These are phyloP conservation scores for Calonectria pseudoreteaudii DNA, from an alignment of 2,329 filamentous ascomycete species.

Conservation along the genomic window DNA sequence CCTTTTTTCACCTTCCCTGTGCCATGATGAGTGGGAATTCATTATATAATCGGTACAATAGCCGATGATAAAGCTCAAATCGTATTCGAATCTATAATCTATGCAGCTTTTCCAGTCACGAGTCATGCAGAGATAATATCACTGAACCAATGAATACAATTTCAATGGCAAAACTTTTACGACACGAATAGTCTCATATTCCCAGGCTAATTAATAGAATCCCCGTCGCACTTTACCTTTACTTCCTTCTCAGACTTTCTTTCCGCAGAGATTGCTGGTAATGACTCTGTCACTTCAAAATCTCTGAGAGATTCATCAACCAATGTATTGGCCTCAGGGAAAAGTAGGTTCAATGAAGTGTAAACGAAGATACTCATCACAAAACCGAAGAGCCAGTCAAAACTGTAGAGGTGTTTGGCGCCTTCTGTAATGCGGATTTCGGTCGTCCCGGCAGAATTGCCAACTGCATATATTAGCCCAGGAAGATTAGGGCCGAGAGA, in stretches of 20 bases:
- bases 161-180: no score
- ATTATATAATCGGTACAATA: no score
- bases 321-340: neutral
- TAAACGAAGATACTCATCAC: neutral
- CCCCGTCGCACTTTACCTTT: neutral
- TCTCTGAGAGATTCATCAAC: neutral
- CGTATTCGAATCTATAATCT: no score
- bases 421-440: neutral
- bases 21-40: no score
- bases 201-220: neutral
- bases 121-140: neutral
- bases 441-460: neutral
- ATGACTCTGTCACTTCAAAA: neutral
- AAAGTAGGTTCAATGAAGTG: neutral
- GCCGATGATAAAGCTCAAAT: no score
- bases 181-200: neutral
- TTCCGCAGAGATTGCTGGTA: neutral
- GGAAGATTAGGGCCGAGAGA: neutral
- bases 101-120: no score
- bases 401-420: neutral
- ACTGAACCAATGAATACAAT: neutral
- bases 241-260: neutral
- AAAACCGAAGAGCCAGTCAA: neutral
- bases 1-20: no score
- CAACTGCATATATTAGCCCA: neutral